These are phyloP conservation scores for Metarhizium anisopliae DNA, from an alignment of 2,329 filamentous ascomycete species.

Conservation along the genomic window DNA sequence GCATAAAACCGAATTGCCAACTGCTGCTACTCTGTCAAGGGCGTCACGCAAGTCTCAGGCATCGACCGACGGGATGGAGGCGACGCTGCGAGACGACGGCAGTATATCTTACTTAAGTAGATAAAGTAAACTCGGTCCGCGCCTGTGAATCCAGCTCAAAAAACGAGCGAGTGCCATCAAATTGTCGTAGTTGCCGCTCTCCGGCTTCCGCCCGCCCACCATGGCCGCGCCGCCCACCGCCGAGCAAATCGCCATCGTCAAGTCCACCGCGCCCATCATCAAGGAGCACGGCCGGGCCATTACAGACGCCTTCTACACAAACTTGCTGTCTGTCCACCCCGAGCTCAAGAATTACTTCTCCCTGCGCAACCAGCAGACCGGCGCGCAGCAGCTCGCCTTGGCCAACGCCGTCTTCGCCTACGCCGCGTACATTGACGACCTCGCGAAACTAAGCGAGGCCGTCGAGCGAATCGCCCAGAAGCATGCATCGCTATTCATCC, in stretches of 20 bases:
- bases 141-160: no score
- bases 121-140: no score
- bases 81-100: no score
- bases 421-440: constrained; percentile 61
- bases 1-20: neutral
- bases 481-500: constrained; percentile 61
- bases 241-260: constrained; percentile 61
- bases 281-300: constrained; percentile 59
- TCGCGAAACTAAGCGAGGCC: constrained; percentile 45
- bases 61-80: no score
- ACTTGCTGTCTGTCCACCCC: constrained; percentile 56
- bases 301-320: constrained; percentile 62
- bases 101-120: no score
- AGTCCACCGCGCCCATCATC: constrained; percentile 66
- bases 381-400: constrained; percentile 59
- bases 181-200: no score
- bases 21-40: neutral
- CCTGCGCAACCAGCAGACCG: constrained; percentile 56
- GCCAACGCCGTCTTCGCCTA: constrained; percentile 63
- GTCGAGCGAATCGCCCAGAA: constrained; percentile 67
- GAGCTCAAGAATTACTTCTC: constrained; percentile 63
- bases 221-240: constrained; percentile 42
- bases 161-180: no score
- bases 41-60: no score
- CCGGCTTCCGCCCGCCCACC: neutral